Evolutionary conservation across 495 filamentous ascomycete species (phyloP), one percentile per base, ranked within the genome.

Genomic region (Lepraria neglecta): DNA sequence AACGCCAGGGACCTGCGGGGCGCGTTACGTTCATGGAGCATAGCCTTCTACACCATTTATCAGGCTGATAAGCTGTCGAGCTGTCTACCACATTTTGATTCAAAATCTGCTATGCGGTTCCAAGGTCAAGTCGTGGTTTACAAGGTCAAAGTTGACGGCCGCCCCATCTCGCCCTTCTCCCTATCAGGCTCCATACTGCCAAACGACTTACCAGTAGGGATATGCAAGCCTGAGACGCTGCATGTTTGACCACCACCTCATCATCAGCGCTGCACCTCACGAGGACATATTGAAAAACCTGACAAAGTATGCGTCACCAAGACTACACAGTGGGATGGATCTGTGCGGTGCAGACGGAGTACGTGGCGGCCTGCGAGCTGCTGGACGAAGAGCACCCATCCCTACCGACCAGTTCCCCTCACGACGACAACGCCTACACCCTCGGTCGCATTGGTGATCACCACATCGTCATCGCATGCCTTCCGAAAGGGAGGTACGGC

Each of bases 291-390:
- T 60, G 24, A 45, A 60, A 52, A 53, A 45, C 35, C 46, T 52
- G 33, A 30, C 4, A 24, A 60, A 14, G 12, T 30, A 60, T 60
- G n/a, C 45, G 47, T 51, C 33, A 28, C 24, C 33, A 58, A 28
- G 28, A 31, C 44, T 84, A 79, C 60, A 76, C 71, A 3, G 71
- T 84, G 11, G 80, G 75, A 31, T 80, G 76, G 76, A 76, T 83
- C 42, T 80, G 74, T 63, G 74, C 78, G 2, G 65, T 82, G 4
- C 57, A 66, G 9, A 61, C 66, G 15, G 80, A 83, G 64, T 56
- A 65, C 5, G 68, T 74, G 21, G 80, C 79, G 1, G 79, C 75
- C 2, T 50, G 44, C 33, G 68, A 67, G 21, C 74, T 79, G 64
- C 72, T 84, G 3, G 80, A 85, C 61, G 73, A 77, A 61, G 59